phyloP scores from a whole-genome alignment of 805 yeast species.

The Lachancea dasiensis region DNA sequence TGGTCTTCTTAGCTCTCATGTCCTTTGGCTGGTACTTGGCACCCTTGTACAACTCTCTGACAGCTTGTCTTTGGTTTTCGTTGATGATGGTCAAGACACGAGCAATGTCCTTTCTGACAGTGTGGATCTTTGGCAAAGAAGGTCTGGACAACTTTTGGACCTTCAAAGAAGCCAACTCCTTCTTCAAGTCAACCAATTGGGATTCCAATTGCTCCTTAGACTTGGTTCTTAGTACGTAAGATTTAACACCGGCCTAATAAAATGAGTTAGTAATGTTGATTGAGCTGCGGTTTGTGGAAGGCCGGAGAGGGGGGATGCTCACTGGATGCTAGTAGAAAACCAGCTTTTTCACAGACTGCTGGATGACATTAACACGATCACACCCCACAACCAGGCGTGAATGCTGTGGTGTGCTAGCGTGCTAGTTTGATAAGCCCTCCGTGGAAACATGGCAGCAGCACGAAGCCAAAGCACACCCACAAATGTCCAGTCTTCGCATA shows the following conservation, averaged over 20 bases:
- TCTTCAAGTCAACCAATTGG: conserved; percentile 93
- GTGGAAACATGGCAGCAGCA: too few species aligned
- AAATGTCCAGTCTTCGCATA: too few species aligned
- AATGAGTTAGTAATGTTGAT: conserved; percentile 1
- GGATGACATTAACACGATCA: too few species aligned
- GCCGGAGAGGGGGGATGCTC: too few species aligned
- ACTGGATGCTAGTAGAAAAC: too few species aligned
- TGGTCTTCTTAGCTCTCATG: conserved; percentile 98
- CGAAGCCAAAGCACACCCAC: too few species aligned
- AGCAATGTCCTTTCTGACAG: conserved; percentile 98
- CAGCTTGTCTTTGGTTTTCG: conserved; percentile 93
- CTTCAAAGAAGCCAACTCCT: conserved; percentile 91
- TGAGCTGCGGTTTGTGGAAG: too few species aligned
- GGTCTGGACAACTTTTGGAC: conserved; percentile 92
- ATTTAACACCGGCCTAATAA: conserved; percentile 76
- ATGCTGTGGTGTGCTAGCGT: too few species aligned
- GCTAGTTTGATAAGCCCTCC: too few species aligned
- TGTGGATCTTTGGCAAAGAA: conserved; percentile 92
- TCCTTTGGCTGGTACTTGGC: conserved; percentile 97
- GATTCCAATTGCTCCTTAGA: conserved; percentile 94
- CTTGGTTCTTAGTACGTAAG: conserved; percentile 94
- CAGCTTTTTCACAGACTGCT: too few species aligned
- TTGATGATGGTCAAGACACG: conserved; percentile 95
- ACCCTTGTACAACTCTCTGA: conserved; percentile 90
- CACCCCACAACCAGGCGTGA: too few species aligned